A percentile compares a stretch with the other conserved stretches of the same genome.
These are phyloP conservation scores for Hypocreales sp. DNA, from an alignment of 2,329 filamentous ascomycete species.

Conservation along the genomic window DNA sequence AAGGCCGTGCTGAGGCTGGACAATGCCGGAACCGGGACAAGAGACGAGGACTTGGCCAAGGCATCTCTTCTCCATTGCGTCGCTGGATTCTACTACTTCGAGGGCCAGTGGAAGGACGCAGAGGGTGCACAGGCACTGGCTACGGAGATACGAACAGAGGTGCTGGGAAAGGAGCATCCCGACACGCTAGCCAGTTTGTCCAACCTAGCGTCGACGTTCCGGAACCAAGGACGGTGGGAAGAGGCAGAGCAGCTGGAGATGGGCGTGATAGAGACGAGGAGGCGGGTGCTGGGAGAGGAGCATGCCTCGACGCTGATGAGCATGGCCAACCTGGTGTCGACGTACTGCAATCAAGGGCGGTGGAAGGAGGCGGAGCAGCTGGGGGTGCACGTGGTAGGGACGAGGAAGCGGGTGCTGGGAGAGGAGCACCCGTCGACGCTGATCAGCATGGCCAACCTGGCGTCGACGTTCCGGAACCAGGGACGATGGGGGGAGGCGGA, in stretches of 20 bases:
- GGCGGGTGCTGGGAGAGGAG: background rate
- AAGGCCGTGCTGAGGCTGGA: background rate
- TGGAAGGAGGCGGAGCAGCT: conserved; percentile 1
- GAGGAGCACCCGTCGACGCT: conserved; percentile 2
- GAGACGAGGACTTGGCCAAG: background rate
- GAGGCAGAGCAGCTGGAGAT: conserved; percentile 1
- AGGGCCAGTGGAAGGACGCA: conserved; percentile 2
- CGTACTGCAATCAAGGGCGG: background rate
- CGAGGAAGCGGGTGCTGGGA: background rate
- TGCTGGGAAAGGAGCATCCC: conserved; percentile 1
- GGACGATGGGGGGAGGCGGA: background rate
- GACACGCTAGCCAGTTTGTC: background rate
- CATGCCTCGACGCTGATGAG: background rate
- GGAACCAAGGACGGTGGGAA: background rate
- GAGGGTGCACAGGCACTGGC: too few species aligned
- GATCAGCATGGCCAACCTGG: background rate
- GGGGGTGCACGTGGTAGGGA: background rate
- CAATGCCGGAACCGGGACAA: background rate
- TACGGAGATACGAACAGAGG: too few species aligned
- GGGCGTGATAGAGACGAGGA: background rate
- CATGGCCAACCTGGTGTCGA: conserved; percentile 1
- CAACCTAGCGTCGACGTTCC: background rate
- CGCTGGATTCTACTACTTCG: background rate
- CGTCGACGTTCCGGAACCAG: background rate
- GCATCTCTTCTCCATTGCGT: background rate